Evolutionary conservation across 2,329 filamentous ascomycete species (phyloP).

Genomic region (Celoporthe dispersa): DNA sequence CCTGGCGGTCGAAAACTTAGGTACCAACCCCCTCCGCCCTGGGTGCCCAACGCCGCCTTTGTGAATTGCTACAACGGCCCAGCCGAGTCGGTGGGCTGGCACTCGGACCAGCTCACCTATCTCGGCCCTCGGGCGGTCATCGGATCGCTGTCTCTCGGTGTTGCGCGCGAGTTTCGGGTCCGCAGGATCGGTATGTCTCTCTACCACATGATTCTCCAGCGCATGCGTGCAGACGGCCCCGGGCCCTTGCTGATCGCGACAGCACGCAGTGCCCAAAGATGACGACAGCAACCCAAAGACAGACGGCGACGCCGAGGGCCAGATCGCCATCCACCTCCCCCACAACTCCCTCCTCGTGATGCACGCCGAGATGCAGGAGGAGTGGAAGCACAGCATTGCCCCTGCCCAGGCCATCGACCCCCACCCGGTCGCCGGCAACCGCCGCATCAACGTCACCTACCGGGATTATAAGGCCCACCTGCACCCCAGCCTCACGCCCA

Average conservation of each 20-base stretch:
- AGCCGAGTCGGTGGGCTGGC: constrained; percentile 84
- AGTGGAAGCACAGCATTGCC: constrained; percentile 89
- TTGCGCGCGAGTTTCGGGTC: constrained; percentile 91
- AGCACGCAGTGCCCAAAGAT: constrained; percentile 56
- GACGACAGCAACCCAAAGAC: constrained; percentile 51
- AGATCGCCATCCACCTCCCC: constrained; percentile 90
- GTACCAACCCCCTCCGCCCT: constrained; percentile 73
- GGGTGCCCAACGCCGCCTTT: constrained; percentile 88
- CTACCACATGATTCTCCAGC: constrained; percentile 45
- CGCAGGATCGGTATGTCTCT: constrained; percentile 63
- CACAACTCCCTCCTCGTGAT: constrained; percentile 94
- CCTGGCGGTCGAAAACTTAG: constrained; percentile 73
- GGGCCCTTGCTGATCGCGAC: background rate
- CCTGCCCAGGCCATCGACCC: constrained; percentile 78
- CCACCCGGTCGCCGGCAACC: constrained; percentile 79
- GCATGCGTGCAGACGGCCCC: background rate
- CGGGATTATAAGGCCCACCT: constrained; percentile 79
- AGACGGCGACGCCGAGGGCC: constrained; percentile 68
- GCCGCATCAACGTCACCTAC: constrained; percentile 92
- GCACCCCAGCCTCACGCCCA: constrained; percentile 77
- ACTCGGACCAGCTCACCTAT: constrained; percentile 87
- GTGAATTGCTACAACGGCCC: constrained; percentile 92
- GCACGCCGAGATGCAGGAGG: constrained; percentile 98
- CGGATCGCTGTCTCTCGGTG: constrained; percentile 86
- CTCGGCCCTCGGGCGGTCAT: constrained; percentile 88